Conservation (phyloP, 805 yeast genomes). For the Kregervanrija pseudodelftensis region DNA sequence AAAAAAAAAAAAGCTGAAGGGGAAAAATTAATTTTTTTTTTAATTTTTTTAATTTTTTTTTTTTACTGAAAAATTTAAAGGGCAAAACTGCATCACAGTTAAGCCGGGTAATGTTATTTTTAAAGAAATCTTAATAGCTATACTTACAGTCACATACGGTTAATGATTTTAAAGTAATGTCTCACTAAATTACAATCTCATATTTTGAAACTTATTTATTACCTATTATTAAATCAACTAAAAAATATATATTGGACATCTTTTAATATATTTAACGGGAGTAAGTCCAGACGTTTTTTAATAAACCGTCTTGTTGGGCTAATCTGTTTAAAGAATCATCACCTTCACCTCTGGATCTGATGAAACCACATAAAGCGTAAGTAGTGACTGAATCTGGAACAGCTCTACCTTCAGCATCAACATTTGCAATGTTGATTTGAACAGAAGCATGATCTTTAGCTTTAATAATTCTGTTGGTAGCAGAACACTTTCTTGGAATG, state of each 20-base stretch:
- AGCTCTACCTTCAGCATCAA: constrained; percentile 94
- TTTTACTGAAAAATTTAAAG: too few relatives aligned
- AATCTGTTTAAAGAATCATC: constrained; percentile 99
- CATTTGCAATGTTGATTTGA: constrained; percentile 97
- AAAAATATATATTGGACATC: constrained; percentile 2
- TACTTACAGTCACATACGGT: too few relatives aligned
- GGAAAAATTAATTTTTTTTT: too few relatives aligned
- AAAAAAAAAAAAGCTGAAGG: too few relatives aligned
- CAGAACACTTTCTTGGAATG: constrained; percentile 99
- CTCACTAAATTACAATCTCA: too few relatives aligned
- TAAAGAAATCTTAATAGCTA: too few relatives aligned
- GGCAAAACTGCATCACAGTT: too few relatives aligned
- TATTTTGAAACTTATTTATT: too few relatives aligned
- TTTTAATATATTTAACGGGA: constrained; percentile 57
- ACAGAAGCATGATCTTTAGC: constrained; percentile 99
- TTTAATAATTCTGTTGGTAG: constrained; percentile 99
- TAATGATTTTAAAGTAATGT: too few relatives aligned
- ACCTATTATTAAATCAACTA: not conserved
- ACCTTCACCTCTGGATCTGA: constrained; percentile 99
- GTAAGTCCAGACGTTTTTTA: constrained; percentile 93
- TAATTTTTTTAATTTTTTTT: too few relatives aligned
- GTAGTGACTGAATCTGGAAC: constrained; percentile 86
- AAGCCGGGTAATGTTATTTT: too few relatives aligned
- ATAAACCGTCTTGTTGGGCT: constrained; percentile 97
- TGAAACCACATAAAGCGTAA: constrained; percentile 95